These are phyloP conservation scores for Candida fluviatilis DNA, from an alignment of 805 yeast species.

Conservation along the genomic window DNA sequence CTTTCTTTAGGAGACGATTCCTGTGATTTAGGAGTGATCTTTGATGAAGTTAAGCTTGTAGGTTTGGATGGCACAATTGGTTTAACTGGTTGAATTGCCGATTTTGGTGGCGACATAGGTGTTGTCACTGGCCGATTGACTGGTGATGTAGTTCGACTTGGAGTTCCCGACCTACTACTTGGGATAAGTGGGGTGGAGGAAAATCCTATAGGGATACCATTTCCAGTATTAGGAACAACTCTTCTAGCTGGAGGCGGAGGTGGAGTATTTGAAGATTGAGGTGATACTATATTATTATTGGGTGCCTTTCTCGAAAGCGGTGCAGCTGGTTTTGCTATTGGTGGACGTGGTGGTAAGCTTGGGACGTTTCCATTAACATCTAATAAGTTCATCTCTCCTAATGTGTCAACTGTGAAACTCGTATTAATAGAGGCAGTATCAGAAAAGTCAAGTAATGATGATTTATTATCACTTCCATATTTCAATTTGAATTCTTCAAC, in stretches of 20 bases:
- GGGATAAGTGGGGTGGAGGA: slow-evolving; percentile 38
- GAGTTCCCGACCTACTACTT: slow-evolving; percentile 26
- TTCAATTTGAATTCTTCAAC: slow-evolving; percentile 28
- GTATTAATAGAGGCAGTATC: slow-evolving; percentile 5
- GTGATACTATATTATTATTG: slow-evolving; percentile 9
- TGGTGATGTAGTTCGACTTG: slow-evolving; percentile 11
- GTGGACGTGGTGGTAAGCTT: slow-evolving; percentile 16
- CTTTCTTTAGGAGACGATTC: slow-evolving; percentile 3
- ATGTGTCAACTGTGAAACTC: slow-evolving; percentile 22
- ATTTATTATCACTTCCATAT: slow-evolving; percentile 15
- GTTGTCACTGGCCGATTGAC: slow-evolving; percentile 10
- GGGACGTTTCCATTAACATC: slow-evolving; percentile 21
- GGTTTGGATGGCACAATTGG: slow-evolving; percentile 40
- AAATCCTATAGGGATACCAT: slow-evolving; percentile 27
- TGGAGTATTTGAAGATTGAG: slow-evolving; percentile 1
- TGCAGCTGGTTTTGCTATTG: slow-evolving; percentile 18
- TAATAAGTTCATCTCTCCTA: slow-evolving; percentile 33
- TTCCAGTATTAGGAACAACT: slow-evolving; percentile 4
- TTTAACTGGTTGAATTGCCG: slow-evolving; percentile 18
- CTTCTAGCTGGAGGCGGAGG: slow-evolving; percentile 7
- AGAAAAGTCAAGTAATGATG: slow-evolving; percentile 8
- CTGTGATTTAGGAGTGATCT: slow-evolving; percentile 6
- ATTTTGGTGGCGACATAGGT: slow-evolving; percentile 14
- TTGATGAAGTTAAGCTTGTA: slow-evolving; percentile 18
- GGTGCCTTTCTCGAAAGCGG: slow-evolving; percentile 16